Conservation (phyloP, 306 rosid genomes). For the Nissolia schottii region DNA sequence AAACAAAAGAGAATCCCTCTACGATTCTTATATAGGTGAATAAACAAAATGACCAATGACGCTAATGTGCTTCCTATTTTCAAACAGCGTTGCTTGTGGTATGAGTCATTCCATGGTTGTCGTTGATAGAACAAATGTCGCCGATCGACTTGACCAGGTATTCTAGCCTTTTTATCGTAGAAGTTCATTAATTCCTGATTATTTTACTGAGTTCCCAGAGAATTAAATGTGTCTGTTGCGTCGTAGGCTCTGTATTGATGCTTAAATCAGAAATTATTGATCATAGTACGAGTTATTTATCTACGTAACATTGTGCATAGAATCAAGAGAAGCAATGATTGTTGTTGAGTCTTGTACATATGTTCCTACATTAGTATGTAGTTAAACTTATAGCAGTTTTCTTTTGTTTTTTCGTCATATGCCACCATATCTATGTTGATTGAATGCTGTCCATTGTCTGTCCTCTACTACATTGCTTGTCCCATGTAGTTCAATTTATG, state of each 20-base stretch:
- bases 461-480: neutral
- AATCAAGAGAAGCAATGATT: neutral
- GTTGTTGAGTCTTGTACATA: neutral
- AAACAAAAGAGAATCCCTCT: neutral
- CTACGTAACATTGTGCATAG: neutral
- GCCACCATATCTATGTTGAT: neutral
- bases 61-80: slow-evolving; percentile 15
- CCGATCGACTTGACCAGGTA: slow-evolving; percentile 88
- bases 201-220: neutral
- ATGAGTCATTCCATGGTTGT: slow-evolving; percentile 83
- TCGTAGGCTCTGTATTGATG: neutral
- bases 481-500: neutral
- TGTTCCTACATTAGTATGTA: neutral
- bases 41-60: neutral
- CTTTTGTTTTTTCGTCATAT: neutral
- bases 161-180: neutral
- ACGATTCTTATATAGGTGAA: neutral
- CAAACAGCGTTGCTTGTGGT: slow-evolving; percentile 88
- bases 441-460: neutral
- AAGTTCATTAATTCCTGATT: neutral
- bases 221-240: neutral
- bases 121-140: slow-evolving; percentile 71
- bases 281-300: neutral
- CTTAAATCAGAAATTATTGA: neutral
- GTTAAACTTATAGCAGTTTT: neutral